phyloP scores from a whole-genome alignment of 2,329 filamentous ascomycete genomes.

The Colletotrichum echinochloae region DNA sequence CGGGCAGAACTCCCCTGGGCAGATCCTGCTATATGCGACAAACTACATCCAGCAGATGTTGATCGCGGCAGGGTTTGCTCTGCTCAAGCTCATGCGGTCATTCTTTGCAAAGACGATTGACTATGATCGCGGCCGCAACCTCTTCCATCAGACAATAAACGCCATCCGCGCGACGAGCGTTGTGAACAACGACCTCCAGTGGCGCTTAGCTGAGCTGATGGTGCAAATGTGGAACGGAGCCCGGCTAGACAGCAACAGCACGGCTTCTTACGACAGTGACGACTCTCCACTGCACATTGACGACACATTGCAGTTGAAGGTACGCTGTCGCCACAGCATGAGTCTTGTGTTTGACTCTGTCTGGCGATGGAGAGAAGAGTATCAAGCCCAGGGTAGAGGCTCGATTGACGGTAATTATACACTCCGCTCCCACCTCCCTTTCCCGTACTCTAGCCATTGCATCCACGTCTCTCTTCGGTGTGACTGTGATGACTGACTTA shows the following conservation, averaged over 20 bases:
- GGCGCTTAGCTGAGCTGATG: constrained; percentile 85
- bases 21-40: constrained; percentile 73
- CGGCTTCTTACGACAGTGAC: constrained; percentile 60
- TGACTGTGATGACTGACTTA: constrained; percentile 45
- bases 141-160: constrained; percentile 78
- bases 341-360: constrained; percentile 87
- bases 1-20: constrained; percentile 59
- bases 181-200: constrained; percentile 81
- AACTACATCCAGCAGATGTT: constrained; percentile 89
- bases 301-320: constrained; percentile 81
- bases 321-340: constrained; percentile 87
- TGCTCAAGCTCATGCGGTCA: constrained; percentile 83
- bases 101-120: constrained; percentile 81
- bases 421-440: constrained; percentile 30
- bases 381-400: constrained; percentile 76
- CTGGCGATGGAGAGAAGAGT: constrained; percentile 88
- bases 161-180: constrained; percentile 80
- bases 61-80: constrained; percentile 81
- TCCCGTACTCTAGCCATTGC: constrained; percentile 37
- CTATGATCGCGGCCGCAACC: constrained; percentile 72
- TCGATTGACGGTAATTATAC: constrained; percentile 74
- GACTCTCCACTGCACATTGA: constrained; percentile 67
- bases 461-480: constrained; percentile 42
- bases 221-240: constrained; percentile 86
- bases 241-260: constrained; percentile 62